Evolutionary conservation across 129 eudicot genomes (phyloP), one percentile per base, ranked within the genome.

Genomic region (Calendula officinalis): DNA sequence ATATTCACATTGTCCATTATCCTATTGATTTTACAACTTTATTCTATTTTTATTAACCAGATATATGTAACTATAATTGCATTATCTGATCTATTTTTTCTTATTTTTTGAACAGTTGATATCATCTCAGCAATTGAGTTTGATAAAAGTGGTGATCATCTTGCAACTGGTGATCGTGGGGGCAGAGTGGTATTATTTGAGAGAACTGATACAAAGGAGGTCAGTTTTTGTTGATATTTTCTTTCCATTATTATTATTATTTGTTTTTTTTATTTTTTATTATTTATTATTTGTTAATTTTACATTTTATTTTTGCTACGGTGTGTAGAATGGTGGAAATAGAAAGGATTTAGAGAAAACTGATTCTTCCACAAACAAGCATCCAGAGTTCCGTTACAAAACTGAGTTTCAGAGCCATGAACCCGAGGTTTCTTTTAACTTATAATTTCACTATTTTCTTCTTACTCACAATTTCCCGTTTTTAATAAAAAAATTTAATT

Each of bases 131-230:
- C 97, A 33, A 89, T 94, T 9, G 99, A 89, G 88, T 94, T 94
- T 69, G 99, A 94, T 80, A 94, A 80, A 86, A 77, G 87, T 67
- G 99, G 99, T 62, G 97, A 94, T 80, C 99, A 94, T 76, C 97
- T 94, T 72, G 99, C 97, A 60, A 94, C 99, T 52, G 99, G 99
- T 83, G 99, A 94, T 35, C 97, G 97, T 56, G 99, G 99, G 68
- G 99, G 99, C 63, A 81, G 99, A 61, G 99, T 94, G 58, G 99
- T 94, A 36, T 86, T 94, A 76, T 94, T 94, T 63, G 99, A 94
- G 74, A 94, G 99, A 73, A 81, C 96, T 6, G 99, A 94, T 69
- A 68, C 80, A 39, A 94, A 86, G 66, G 95, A 88, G 88, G 99
- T 88, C 56, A 60, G 81, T 66, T 69, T 46, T 47, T 68, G 40